These are phyloP conservation scores for Clohesyomyces aquaticus DNA, from an alignment of 495 filamentous ascomycete species.

Conservation along the genomic window DNA sequence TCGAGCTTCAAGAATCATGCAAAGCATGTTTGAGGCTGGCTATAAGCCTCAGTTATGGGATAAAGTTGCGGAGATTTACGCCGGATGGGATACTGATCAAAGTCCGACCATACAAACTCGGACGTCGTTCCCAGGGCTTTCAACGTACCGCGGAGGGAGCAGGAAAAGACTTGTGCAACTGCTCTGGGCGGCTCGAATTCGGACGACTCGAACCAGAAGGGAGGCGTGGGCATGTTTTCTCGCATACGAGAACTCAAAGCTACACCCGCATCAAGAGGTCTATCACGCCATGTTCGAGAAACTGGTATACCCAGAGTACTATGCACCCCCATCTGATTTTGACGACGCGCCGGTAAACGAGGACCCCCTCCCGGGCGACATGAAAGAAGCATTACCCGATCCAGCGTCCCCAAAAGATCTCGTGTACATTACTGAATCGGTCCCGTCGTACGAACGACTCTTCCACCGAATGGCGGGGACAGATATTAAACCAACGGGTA, in stretches of 20 bases:
- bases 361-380: constrained; percentile 62
- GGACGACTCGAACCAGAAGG: constrained; percentile 66
- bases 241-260: constrained; percentile 51
- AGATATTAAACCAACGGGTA: constrained; percentile 50
- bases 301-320: constrained; percentile 51
- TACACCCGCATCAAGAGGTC: constrained; percentile 43
- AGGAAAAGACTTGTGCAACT: background rate
- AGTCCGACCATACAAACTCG: constrained; percentile 73
- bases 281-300: constrained; percentile 68
- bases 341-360: background rate
- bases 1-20: constrained; percentile 60
- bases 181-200: constrained; percentile 64
- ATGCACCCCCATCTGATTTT: constrained; percentile 2
- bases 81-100: constrained; percentile 70
- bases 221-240: constrained; percentile 76
- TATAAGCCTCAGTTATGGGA: constrained; percentile 63
- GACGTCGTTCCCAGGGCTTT: constrained; percentile 3
- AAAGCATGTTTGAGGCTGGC: constrained; percentile 66
- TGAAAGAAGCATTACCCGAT: constrained; percentile 59
- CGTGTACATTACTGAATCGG: constrained; percentile 59
- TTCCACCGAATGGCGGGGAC: constrained; percentile 58
- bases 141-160: background rate
- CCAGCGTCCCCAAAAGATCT: constrained; percentile 61
- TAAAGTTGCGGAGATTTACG: constrained; percentile 56
- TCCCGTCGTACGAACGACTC: constrained; percentile 60